phyloP scores from a whole-genome alignment of 2,329 filamentous ascomycete species.

The Orbilia brochopaga region DNA sequence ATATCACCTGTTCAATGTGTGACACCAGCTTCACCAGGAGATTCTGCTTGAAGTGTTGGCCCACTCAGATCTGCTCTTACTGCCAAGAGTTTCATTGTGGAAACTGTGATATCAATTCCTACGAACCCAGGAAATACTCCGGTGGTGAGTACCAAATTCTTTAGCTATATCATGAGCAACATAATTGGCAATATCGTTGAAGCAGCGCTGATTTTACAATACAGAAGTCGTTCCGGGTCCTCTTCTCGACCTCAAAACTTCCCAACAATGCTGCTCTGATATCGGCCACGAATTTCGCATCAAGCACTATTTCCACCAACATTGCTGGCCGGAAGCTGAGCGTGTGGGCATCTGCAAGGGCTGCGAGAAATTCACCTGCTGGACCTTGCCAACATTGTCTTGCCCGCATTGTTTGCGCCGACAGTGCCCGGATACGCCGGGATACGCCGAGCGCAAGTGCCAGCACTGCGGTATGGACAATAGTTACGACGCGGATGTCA shows the following conservation, averaged over 20 bases:
- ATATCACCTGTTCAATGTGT: slow-evolving; percentile 22
- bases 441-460: slow-evolving; percentile 15
- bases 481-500: slow-evolving; percentile 16
- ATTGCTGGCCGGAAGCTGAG: slow-evolving; percentile 6
- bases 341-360: neutral
- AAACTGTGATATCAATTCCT: slow-evolving; percentile 13
- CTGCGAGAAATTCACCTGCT: slow-evolving; percentile 25
- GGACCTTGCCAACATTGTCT: slow-evolving; percentile 8
- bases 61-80: slow-evolving; percentile 26
- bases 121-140: neutral
- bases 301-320: slow-evolving; percentile 36
- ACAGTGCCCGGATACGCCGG: slow-evolving; percentile 20
- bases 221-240: slow-evolving; percentile 1
- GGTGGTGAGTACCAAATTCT: slow-evolving; percentile 7
- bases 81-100: slow-evolving; percentile 34
- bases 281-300: slow-evolving; percentile 6
- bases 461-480: slow-evolving; percentile 33
- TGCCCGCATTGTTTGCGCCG: slow-evolving; percentile 14
- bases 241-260: slow-evolving; percentile 8
- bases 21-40: slow-evolving; percentile 12
- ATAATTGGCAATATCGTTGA: neutral
- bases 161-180: neutral
- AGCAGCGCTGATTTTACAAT: neutral
- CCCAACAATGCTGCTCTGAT: slow-evolving; percentile 26
- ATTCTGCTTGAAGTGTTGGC: slow-evolving; percentile 27